phyloP scores from a whole-genome alignment of 495 filamentous ascomycete genomes.

The Aspergillus saccharolyticus region DNA sequence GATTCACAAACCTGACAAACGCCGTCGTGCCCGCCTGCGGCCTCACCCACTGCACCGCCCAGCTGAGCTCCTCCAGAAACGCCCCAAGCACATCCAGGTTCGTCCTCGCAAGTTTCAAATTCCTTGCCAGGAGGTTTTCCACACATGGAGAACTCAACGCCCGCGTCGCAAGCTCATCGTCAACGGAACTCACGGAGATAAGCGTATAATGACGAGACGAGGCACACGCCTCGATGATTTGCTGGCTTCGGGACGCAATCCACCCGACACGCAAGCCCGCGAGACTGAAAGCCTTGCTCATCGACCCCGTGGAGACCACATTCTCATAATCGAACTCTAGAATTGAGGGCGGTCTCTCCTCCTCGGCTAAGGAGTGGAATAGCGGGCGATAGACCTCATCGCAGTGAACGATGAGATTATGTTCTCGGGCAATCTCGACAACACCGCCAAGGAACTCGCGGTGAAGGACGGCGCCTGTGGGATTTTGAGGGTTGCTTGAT shows the following conservation, averaged over 20 bases:
- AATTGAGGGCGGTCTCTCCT: slow-evolving; percentile 58
- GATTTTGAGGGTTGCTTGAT: slow-evolving; percentile 81
- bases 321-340: slow-evolving; percentile 67
- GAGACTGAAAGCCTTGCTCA: slow-evolving; percentile 82
- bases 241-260: slow-evolving; percentile 63
- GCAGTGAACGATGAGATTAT: slow-evolving; percentile 62
- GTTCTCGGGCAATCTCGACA: slow-evolving; percentile 56
- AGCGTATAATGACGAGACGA: slow-evolving; percentile 75
- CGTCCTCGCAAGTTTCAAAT: slow-evolving; percentile 62
- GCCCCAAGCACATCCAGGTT: slow-evolving; percentile 48
- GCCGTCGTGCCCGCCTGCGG: slow-evolving; percentile 82
- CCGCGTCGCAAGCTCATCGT: slow-evolving; percentile 73
- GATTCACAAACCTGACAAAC: slow-evolving; percentile 62
- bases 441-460: slow-evolving; percentile 54
- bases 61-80: slow-evolving; percentile 61
- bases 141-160: slow-evolving; percentile 61
- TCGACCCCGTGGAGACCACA: slow-evolving; percentile 68
- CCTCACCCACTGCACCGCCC: slow-evolving; percentile 64
- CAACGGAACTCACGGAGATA: slow-evolving; percentile 77
- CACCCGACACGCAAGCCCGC: slow-evolving; percentile 82
- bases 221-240: slow-evolving; percentile 62
- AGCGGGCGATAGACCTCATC: slow-evolving; percentile 88
- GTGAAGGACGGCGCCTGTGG: slow-evolving; percentile 70
- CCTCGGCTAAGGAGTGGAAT: slow-evolving; percentile 69
- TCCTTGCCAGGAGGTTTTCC: slow-evolving; percentile 62